Base-by-base conservation (phyloP, 1,284 basidiomycete species). In the Ustilago loliicola region DNA sequence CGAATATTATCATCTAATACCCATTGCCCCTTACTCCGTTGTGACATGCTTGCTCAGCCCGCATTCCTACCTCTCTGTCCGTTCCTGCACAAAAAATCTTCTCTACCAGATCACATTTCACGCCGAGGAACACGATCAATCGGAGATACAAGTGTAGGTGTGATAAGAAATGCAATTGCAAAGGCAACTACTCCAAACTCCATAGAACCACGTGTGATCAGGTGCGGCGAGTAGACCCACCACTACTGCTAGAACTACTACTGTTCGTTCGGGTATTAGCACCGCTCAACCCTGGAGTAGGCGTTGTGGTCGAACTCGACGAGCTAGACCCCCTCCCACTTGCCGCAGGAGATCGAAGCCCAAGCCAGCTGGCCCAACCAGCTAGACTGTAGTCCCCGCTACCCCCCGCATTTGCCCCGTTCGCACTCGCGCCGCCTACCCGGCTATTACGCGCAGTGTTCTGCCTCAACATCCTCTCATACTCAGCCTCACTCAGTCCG, bases 401-500 rank as follows among this genome's bases (percentile, higher is more conserved):
- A 7, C 27, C 54, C 15, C 15, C 40, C 9, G 15, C 23, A 19
- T 8, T 25, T 1, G 23, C 38, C n/a, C 21, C 47, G 19, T 27
- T 54, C 21, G 42, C 42, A 21, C 42, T 40, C 6, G 15, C n/a
- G n/a, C n/a, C n/a, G n/a, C n/a, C n/a, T n/a, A n/a, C 38, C 38
- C 73, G 47, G 40, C 68, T 68, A 42, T 77, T 77, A 0, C 66
- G 30, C 11, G 66, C 74, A 1, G 74, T 77, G 50, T 77, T 77
- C 1, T 29, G 29, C n/a, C 74, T 53, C 38, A 77, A 52, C 74
- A 77, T 66, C 29, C 74, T 60, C 56, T 77, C 74, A 38, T 77
- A 77, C 58, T 77, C 74, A n/a, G 74, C 74, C 25, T 77, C 74
- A 4, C 54, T 60, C 61, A 77, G 25, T 3, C 69, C 74, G 19